Percentiles rank a stretch among this genome's conserved stretches.
Evolutionary conservation across 768 basidiomycete species (phyloP).

Genomic region (Leccinum boreale): DNA sequence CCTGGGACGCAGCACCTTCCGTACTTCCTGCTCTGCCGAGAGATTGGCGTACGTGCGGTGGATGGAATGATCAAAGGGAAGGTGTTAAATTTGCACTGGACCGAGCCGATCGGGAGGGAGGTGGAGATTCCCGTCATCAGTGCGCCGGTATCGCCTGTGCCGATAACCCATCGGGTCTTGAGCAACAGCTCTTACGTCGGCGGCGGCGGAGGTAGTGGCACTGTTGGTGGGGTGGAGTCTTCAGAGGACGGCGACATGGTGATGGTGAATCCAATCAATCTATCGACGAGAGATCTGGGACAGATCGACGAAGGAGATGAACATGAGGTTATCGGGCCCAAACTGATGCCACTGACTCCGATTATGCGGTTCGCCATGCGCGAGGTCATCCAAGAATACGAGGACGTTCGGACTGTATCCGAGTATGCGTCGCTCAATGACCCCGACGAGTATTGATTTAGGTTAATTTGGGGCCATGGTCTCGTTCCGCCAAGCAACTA

Average conservation of each 20-base stretch:
- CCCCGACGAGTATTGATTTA: conserved; percentile 62
- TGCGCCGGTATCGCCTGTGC: conserved; percentile 24
- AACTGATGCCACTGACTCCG: conserved; percentile 71
- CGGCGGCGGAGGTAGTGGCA: conserved; percentile 38
- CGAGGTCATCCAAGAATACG: conserved; percentile 79
- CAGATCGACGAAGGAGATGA: conserved; percentile 50
- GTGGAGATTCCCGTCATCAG: conserved; percentile 30
- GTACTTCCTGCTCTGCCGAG: conserved; percentile 79
- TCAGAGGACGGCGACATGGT: conserved; percentile 50
- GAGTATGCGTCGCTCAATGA: conserved; percentile 73
- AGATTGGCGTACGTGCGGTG: conserved; percentile 79
- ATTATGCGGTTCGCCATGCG: conserved; percentile 85
- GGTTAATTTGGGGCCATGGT: conserved; percentile 1
- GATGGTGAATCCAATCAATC: conserved; percentile 35
- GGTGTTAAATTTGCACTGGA: conserved; percentile 75
- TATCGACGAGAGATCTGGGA: conserved; percentile 41
- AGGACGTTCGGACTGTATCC: conserved; percentile 69
- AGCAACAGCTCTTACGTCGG: conserved; percentile 28
- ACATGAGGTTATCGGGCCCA: conserved; percentile 65
- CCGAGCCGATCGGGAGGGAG: conserved; percentile 63
- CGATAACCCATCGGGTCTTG: conserved; percentile 26
- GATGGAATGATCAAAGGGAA: conserved; percentile 82
- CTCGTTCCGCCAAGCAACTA: not conserved
- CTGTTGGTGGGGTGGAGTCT: conserved; percentile 34
- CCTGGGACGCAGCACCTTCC: conserved; percentile 61